Base-by-base conservation (phyloP, 2,329 filamentous ascomycete genomes). In the Ceratocystis eucalypticola region DNA sequence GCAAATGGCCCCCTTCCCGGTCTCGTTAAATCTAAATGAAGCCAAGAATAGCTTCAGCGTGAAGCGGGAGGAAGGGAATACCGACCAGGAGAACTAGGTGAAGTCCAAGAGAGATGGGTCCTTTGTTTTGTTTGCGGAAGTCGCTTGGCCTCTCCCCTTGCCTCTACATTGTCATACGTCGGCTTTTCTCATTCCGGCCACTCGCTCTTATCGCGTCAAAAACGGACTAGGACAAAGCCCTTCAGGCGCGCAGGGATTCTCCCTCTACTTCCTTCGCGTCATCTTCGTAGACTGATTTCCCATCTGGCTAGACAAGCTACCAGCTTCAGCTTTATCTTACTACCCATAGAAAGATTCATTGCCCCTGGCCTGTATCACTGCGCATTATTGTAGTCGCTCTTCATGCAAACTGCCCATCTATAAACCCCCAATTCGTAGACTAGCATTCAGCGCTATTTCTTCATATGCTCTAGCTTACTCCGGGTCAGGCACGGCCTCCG, bases 401-500 rank as follows among this genome's bases (percentile, higher is more conserved):
- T 53, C 48, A 25, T 53, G 28, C 6, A 53, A 53, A 4, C 22
- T 28, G 48, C 22, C 17, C 15, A 53, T 10, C 22, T 12, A 12
- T 15, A 28, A 25, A 53, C 4, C 2, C 10, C 48, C 25, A 28
- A 15, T 17, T 22, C 15, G 48, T 28, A 28, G 48, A 25, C 48
- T 2, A n/a, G 6, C 46, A 48, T 48, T 7, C 46, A 48, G 17
- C 46, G 3, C 46, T 3, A 22, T n/a, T n/a, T 10, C n/a, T 22
- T 50, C 48, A 50, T 50, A 15, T n/a, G 53, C 28, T 28, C 6
- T 57, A 30, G 48, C 28, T 67, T 66, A 69, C 53, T 70, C 69
- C 30, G 66, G 69, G 61, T 70, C 69, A 6, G 20, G 55, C 61
- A 45, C 59, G 46, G 53, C 37, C 17, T 44, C 59, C 28, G 22